Conservation (phyloP, 768 basidiomycete genomes). For the Galerina marginata region DNA sequence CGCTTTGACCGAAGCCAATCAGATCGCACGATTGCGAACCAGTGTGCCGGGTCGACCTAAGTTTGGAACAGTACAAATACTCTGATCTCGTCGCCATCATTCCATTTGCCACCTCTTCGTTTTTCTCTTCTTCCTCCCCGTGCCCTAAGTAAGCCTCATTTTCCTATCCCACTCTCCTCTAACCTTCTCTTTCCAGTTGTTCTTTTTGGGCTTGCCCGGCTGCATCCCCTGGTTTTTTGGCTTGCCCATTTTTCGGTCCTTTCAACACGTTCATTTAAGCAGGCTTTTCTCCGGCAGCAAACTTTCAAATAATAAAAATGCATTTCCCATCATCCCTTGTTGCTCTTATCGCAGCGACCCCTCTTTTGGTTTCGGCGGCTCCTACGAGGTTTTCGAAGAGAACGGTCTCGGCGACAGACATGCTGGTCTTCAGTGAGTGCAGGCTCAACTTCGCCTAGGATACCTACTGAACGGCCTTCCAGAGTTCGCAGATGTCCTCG, state of each 20-base stretch:
- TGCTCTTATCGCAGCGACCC: slow-evolving; percentile 43
- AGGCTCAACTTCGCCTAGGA: not conserved
- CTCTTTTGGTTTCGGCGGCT: slow-evolving; percentile 53
- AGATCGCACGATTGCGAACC: slow-evolving; percentile 28
- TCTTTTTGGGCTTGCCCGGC: slow-evolving; percentile 75
- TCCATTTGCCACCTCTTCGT: slow-evolving; percentile 32
- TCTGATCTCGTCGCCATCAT: slow-evolving; percentile 33
- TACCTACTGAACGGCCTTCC: slow-evolving; percentile 10
- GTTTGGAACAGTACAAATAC: slow-evolving; percentile 40
- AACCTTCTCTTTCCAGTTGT: slow-evolving; percentile 33
- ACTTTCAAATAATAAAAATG: slow-evolving; percentile 44
- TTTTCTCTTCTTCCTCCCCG: slow-evolving; percentile 37
- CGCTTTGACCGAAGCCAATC: slow-evolving; percentile 38
- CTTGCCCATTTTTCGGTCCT: slow-evolving; percentile 33
- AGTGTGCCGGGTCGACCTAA: slow-evolving; percentile 30
- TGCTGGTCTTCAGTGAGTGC: slow-evolving; percentile 65
- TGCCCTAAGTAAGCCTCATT: slow-evolving; percentile 41
- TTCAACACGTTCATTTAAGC: slow-evolving; percentile 45
- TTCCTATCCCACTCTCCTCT: not conserved
- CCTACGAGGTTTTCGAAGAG: slow-evolving; percentile 51
- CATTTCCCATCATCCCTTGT: slow-evolving; percentile 50
- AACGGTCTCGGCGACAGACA: slow-evolving; percentile 43
- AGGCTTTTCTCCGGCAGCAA: slow-evolving; percentile 46
- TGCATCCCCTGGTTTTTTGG: slow-evolving; percentile 61
- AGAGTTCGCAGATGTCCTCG: slow-evolving; percentile 82